Evolutionary conservation across 495 filamentous ascomycete species (phyloP).

Genomic region (Echria macrotheca): DNA sequence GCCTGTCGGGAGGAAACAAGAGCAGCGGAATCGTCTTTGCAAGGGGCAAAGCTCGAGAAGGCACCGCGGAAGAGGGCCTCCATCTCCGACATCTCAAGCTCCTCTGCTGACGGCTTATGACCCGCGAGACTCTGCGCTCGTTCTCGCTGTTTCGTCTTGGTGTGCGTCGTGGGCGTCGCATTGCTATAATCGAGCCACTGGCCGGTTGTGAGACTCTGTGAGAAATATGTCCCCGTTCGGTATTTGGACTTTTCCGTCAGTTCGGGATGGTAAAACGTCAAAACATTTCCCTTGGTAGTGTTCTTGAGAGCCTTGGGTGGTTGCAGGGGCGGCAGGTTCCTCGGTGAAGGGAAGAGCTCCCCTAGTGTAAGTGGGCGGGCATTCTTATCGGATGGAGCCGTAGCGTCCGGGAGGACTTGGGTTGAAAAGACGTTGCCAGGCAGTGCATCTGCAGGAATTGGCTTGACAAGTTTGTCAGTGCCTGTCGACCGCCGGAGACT

Average conservation of each 20-base stretch:
- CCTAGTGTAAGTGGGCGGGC: slow-evolving; percentile 62
- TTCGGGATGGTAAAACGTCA: slow-evolving; percentile 59
- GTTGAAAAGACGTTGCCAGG: slow-evolving; percentile 71
- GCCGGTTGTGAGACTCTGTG: slow-evolving; percentile 53
- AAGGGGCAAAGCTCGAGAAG: slow-evolving; percentile 85
- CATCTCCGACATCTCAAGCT: slow-evolving; percentile 57
- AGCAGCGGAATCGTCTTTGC: slow-evolving; percentile 70
- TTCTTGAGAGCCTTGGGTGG: slow-evolving; percentile 66
- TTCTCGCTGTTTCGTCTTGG: slow-evolving; percentile 64
- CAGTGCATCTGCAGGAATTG: slow-evolving; percentile 57
- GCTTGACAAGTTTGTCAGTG: slow-evolving; percentile 31
- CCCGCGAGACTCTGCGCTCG: slow-evolving; percentile 65
- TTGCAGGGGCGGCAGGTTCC: slow-evolving; percentile 58
- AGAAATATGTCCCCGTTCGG: slow-evolving; percentile 49
- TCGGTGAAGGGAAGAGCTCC: slow-evolving; percentile 71
- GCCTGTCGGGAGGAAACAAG: slow-evolving; percentile 66
- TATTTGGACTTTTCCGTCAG: slow-evolving; percentile 49
- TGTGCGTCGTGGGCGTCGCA: slow-evolving; percentile 50
- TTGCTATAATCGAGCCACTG: slow-evolving; percentile 66
- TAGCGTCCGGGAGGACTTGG: slow-evolving; percentile 52
- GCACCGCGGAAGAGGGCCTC: slow-evolving; percentile 73
- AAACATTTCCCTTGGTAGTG: slow-evolving; percentile 53
- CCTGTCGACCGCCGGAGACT: slow-evolving; percentile 56
- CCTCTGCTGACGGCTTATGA: slow-evolving; percentile 46
- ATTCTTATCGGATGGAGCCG: slow-evolving; percentile 32